Evolutionary conservation across 2,329 filamentous ascomycete species (phyloP).

Genomic region (Fusarium cicatricum): DNA sequence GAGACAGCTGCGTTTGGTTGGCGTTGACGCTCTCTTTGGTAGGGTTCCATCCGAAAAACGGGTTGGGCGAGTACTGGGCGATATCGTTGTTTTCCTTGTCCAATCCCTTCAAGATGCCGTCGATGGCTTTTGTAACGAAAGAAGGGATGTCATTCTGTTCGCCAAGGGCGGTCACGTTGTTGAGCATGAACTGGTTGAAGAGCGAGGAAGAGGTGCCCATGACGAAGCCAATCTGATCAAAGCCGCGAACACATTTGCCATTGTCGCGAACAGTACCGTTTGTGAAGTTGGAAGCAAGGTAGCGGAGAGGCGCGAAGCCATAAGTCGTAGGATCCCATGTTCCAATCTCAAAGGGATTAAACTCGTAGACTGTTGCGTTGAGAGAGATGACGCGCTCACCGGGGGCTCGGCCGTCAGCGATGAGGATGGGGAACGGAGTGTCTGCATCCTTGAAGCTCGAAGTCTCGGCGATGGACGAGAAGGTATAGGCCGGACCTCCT

Average conservation of each 20-base stretch:
- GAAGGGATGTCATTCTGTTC: conserved; percentile 49
- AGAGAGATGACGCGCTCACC: conserved; percentile 52
- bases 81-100: conserved; percentile 73
- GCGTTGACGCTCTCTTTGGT: conserved; percentile 48
- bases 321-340: conserved; percentile 65
- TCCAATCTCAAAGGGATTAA: conserved; percentile 71
- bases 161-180: conserved; percentile 52
- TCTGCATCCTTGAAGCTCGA: conserved; percentile 51
- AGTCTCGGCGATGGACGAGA: conserved; percentile 69
- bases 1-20: conserved; percentile 63
- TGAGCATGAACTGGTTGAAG: conserved; percentile 74
- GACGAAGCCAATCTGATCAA: conserved; percentile 79
- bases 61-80: conserved; percentile 71
- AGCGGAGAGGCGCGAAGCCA: conserved; percentile 66
- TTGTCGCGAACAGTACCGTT: conserved; percentile 55
- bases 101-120: conserved; percentile 60
- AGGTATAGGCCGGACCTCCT: conserved; percentile 80
- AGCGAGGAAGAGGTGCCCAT: conserved; percentile 83
- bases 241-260: conserved; percentile 63
- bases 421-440: conserved; percentile 57
- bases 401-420: conserved; percentile 56
- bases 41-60: conserved; percentile 59
- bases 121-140: conserved; percentile 53
- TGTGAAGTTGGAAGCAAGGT: conserved; percentile 65
- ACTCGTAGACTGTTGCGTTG: conserved; percentile 69